phyloP scores from a whole-genome alignment of 1,139 yeast species.

The Diutina pseudorugosa region DNA sequence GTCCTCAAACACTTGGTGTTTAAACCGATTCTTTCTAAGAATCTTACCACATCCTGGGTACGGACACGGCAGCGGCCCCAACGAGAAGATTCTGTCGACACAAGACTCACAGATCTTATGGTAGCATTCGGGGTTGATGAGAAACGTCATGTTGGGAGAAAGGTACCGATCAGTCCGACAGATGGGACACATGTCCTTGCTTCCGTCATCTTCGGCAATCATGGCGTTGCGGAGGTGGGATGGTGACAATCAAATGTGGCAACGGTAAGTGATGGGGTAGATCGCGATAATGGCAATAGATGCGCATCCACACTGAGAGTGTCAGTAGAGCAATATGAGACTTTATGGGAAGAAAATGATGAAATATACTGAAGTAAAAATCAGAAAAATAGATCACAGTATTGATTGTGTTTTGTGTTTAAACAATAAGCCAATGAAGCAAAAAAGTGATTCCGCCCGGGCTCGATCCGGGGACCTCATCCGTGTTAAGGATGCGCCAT shows the following conservation, averaged over 20 bases:
- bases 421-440: background rate
- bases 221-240: background rate
- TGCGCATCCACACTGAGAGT: background rate
- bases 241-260: background rate
- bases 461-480: background rate
- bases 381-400: too few species aligned
- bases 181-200: conserved; percentile 88
- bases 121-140: conserved; percentile 94
- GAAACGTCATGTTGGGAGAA: conserved; percentile 85
- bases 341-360: too few species aligned
- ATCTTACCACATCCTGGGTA: conserved; percentile 85
- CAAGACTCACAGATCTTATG: conserved; percentile 96
- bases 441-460: background rate
- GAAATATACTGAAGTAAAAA: too few species aligned
- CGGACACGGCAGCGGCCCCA: conserved; percentile 97
- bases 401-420: too few species aligned
- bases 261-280: background rate
- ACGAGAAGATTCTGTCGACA: conserved; percentile 83
- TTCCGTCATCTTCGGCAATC: conserved; percentile 12
- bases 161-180: conserved; percentile 92
- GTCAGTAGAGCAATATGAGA: too few species aligned
- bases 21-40: conserved; percentile 77
- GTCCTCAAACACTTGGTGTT: conserved; percentile 87
- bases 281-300: background rate
- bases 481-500: background rate